phyloP scores from a whole-genome alignment of 2,329 filamentous ascomycete genomes.

The Dryadomyces quercus-mongolicae region DNA sequence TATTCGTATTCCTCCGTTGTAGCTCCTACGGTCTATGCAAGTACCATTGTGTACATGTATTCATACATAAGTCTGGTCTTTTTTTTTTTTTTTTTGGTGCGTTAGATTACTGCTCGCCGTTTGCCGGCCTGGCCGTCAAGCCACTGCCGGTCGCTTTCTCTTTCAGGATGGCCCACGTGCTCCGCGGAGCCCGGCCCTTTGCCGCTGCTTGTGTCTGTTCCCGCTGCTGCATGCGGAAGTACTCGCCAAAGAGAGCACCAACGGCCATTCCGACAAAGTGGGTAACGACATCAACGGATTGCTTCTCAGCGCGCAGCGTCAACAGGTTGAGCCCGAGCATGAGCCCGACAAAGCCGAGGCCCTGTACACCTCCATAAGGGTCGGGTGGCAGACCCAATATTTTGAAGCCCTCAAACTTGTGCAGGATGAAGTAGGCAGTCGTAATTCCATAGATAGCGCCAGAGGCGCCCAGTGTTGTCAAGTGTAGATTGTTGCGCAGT shows the following conservation, averaged over 20 bases:
- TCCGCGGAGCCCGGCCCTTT: conserved; percentile 5
- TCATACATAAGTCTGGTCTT: no score
- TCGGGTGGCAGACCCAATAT: conserved; percentile 45
- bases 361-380: conserved; percentile 37
- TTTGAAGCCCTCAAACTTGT: conserved; percentile 43
- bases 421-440: conserved; percentile 49
- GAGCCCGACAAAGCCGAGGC: conserved; percentile 40
- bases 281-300: conserved; percentile 37
- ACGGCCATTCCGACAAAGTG: conserved; percentile 39
- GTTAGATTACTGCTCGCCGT: no score
- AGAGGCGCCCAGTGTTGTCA: conserved; percentile 54
- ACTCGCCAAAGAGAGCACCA: conserved; percentile 29
- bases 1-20: no score
- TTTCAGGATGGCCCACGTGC: conserved; percentile 1
- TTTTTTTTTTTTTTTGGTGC: no score
- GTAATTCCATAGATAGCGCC: conserved; percentile 50
- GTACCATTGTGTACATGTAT: no score
- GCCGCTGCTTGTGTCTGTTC: conserved; percentile 8
- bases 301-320: conserved; percentile 29
- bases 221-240: conserved; percentile 20
- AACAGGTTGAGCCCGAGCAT: conserved; percentile 37
- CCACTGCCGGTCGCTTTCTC: neutral
- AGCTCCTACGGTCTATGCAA: no score
- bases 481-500: conserved; percentile 29
- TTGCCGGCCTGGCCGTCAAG: no score